phyloP scores from a whole-genome alignment of 768 basidiomycete genomes.

The Hericium rajendrae region DNA sequence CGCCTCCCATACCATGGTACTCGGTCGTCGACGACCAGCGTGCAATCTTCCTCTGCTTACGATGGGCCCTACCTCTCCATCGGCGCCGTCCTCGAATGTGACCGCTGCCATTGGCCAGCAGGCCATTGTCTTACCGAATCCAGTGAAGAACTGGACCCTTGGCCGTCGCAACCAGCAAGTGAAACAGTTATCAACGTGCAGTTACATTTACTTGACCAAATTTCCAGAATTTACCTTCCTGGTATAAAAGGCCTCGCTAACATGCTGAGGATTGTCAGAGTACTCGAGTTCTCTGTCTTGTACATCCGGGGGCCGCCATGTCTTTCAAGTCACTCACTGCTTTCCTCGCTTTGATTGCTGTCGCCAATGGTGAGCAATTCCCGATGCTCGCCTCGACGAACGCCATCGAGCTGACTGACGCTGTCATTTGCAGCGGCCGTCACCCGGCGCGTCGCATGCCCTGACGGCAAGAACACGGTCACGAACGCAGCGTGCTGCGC shows the following conservation, averaged over 20 bases:
- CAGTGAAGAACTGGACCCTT: no score
- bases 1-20: no score
- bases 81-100: no score
- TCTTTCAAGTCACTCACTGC: slow-evolving; percentile 6
- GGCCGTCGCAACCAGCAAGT: no score
- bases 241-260: neutral
- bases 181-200: no score
- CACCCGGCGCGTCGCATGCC: slow-evolving; percentile 17
- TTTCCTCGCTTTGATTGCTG: slow-evolving; percentile 7
- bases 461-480: slow-evolving; percentile 19
- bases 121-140: no score
- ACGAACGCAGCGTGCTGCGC: slow-evolving; percentile 23
- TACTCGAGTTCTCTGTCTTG: neutral
- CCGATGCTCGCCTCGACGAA: neutral
- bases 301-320: neutral
- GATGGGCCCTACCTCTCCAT: no score
- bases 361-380: slow-evolving; percentile 9
- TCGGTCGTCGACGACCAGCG: no score
- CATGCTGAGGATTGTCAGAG: neutral
- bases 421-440: slow-evolving; percentile 9
- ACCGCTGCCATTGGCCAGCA: no score
- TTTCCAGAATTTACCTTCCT: neutral
- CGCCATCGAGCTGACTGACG: neutral
- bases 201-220: no score
- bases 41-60: no score